phyloP scores from a whole-genome alignment of 208 protist genomes.

The Porcisia deanei region DNA sequence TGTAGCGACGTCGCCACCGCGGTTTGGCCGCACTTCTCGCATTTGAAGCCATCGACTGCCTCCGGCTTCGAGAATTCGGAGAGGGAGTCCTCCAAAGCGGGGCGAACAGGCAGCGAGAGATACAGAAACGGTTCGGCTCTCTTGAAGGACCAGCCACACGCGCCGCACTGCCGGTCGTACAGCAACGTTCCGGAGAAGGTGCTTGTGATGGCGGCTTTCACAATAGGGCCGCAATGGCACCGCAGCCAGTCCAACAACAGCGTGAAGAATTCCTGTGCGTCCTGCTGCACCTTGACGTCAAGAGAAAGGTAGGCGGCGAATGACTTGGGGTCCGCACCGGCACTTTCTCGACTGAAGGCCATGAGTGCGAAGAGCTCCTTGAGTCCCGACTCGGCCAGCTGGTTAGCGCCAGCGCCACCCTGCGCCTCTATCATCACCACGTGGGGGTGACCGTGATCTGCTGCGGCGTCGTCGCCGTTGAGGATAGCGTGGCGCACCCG shows the following conservation, averaged over 20 bases:
- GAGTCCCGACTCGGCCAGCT: slow-evolving; percentile 49
- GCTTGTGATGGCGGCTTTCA: slow-evolving; percentile 42
- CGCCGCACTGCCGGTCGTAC: slow-evolving; percentile 71
- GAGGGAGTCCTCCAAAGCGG: slow-evolving; percentile 64
- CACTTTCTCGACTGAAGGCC: slow-evolving; percentile 56
- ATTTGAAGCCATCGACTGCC: slow-evolving; percentile 71
- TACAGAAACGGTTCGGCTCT: slow-evolving; percentile 70
- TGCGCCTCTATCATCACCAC: not conserved
- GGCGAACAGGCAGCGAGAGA: slow-evolving; percentile 66
- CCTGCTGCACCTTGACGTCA: slow-evolving; percentile 71
- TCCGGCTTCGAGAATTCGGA: slow-evolving; percentile 59
- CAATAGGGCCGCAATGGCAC: slow-evolving; percentile 38
- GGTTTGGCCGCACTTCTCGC: slow-evolving; percentile 58
- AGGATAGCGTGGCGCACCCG: slow-evolving; percentile 63
- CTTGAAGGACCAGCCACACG: slow-evolving; percentile 56
- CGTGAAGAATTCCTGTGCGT: slow-evolving; percentile 83
- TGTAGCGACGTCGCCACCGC: slow-evolving; percentile 67
- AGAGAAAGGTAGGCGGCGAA: slow-evolving; percentile 74
- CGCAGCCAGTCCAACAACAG: slow-evolving; percentile 78
- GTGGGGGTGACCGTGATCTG: not conserved
- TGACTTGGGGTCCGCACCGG: slow-evolving; percentile 48
- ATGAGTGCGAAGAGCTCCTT: slow-evolving; percentile 76
- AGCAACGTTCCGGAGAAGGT: slow-evolving; percentile 70
- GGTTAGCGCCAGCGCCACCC: not conserved
- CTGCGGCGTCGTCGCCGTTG: slow-evolving; percentile 26